Conservation (phyloP, 768 basidiomycete species). For the Mycena chlorophos region DNA sequence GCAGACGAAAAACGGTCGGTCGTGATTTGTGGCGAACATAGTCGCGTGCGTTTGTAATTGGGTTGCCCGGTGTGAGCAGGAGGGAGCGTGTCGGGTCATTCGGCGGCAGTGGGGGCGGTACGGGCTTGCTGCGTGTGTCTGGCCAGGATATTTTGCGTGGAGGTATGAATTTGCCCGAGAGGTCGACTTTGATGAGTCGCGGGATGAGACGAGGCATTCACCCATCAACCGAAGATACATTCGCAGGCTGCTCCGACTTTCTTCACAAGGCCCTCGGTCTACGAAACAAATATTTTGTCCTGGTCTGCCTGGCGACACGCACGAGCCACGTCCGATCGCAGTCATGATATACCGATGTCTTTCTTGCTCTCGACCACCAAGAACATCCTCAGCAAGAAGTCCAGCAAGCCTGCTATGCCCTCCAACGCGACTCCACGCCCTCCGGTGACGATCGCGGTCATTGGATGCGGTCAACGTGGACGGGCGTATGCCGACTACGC, state of each 20-base stretch:
- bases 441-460: slow-evolving; percentile 69
- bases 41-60: slow-evolving; percentile 48
- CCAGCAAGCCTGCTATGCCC: slow-evolving; percentile 9
- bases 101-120: slow-evolving; percentile 36
- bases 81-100: slow-evolving; percentile 55
- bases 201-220: slow-evolving; percentile 79
- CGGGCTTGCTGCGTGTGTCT: slow-evolving; percentile 30
- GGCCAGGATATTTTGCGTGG: slow-evolving; percentile 19
- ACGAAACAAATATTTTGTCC: too few relatives aligned
- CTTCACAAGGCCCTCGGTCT: too few relatives aligned
- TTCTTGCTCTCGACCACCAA: slow-evolving; percentile 21
- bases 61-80: slow-evolving; percentile 56
- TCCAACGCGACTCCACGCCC: slow-evolving; percentile 11
- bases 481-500: slow-evolving; percentile 69
- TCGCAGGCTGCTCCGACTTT: too few relatives aligned
- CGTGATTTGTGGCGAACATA: slow-evolving; percentile 59
- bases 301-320: too few relatives aligned
- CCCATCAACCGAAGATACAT: too few relatives aligned
- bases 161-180: slow-evolving; percentile 25
- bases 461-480: slow-evolving; percentile 86
- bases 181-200: slow-evolving; percentile 49
- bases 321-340: not conserved
- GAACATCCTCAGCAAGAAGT: slow-evolving; percentile 18
- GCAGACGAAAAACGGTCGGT: slow-evolving; percentile 48
- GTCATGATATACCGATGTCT: slow-evolving; percentile 8